Evolutionary conservation across 306 rosid species (phyloP), one percentile per base, ranked within the genome.

Genomic region (Glycine tomentella): DNA sequence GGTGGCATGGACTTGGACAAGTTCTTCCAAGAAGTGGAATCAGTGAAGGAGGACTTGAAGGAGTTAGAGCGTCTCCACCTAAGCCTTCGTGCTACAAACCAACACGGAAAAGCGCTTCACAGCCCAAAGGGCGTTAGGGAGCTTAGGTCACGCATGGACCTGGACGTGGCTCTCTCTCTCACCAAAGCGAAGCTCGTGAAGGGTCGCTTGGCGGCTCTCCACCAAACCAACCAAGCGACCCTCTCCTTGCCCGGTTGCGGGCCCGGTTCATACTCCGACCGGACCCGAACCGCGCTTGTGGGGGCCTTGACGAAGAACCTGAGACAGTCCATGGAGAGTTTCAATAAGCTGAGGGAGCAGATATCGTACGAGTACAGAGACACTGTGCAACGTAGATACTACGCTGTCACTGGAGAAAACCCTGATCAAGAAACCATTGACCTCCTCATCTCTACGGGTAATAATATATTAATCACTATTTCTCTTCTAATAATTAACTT

Each of bases 381-480:
- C 59, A 92, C 97, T 45, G 94, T 95, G 0, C 93, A 95, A 71
- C 93, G 98, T 1, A 80, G 98, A n/a, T 92, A 90, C 72, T 95
- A 69, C 87, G 88, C 97, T 8, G 97, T 92, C 83, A 92, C 97
- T 20, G 98, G 97, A 8, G 92, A 95, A 72, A 95, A 90, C 55
- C 93, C 98, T 44, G 97, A 91, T 59, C 94, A 89, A 48, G 86
- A 90, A 38, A 95, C 97, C 52, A 58, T 92, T 40, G 97, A 95
- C 76, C 87, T 90, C 6, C 90, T 95, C 78, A 95, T 95, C 72
- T 95, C 98, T 31, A 91, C 97, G 92, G 98, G 97, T 17, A 25
- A 25, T 25, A 25, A 25, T 25, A 25, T 25, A 25, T 25, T 25
- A 25, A 25, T 25, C 31, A 25, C 31, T 25, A 25, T 25, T 25